Evolutionary conservation across 768 basidiomycete species (phyloP).

Genomic region (Tephrocybe rancida): DNA sequence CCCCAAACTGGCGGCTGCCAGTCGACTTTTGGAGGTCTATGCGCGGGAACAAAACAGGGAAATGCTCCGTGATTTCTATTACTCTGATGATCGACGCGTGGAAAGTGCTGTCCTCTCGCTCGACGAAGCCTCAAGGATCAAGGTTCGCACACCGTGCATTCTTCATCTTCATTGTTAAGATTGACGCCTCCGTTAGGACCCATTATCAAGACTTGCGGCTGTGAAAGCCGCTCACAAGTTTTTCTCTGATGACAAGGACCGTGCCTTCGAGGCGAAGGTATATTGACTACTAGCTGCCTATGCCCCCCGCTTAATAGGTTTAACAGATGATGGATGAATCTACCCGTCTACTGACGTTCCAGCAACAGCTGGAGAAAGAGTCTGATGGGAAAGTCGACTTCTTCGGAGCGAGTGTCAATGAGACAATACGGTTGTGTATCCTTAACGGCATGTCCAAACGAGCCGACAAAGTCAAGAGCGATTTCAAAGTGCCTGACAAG

Average conservation of each 20-base stretch:
- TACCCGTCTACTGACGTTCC: slow-evolving; percentile 70
- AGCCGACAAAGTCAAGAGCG: slow-evolving; percentile 85
- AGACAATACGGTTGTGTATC: slow-evolving; percentile 80
- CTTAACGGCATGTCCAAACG: slow-evolving; percentile 80
- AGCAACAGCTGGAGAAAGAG: slow-evolving; percentile 90
- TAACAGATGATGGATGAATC: slow-evolving; percentile 90
- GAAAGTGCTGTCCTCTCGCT: slow-evolving; percentile 91
- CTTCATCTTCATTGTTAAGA: background rate
- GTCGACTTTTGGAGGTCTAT: slow-evolving; percentile 84
- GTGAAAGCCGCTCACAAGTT: slow-evolving; percentile 88
- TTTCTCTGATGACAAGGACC: slow-evolving; percentile 94
- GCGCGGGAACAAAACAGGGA: slow-evolving; percentile 88
- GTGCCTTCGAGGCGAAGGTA: slow-evolving; percentile 89
- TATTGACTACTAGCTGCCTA: background rate
- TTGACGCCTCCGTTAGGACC: slow-evolving; percentile 55
- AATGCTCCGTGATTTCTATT: slow-evolving; percentile 95
- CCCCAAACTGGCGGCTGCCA: slow-evolving; percentile 69
- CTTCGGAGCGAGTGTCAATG: slow-evolving; percentile 84
- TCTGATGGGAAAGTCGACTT: slow-evolving; percentile 75
- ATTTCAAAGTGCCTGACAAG: slow-evolving; percentile 96
- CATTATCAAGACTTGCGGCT: slow-evolving; percentile 64
- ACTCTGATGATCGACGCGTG: slow-evolving; percentile 92
- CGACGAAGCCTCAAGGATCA: slow-evolving; percentile 74
- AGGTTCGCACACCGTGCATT: slow-evolving; percentile 40
- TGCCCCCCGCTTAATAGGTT: background rate